Evolutionary conservation across 306 rosid species (phyloP).

Genomic region (Bauhinia variegata): DNA sequence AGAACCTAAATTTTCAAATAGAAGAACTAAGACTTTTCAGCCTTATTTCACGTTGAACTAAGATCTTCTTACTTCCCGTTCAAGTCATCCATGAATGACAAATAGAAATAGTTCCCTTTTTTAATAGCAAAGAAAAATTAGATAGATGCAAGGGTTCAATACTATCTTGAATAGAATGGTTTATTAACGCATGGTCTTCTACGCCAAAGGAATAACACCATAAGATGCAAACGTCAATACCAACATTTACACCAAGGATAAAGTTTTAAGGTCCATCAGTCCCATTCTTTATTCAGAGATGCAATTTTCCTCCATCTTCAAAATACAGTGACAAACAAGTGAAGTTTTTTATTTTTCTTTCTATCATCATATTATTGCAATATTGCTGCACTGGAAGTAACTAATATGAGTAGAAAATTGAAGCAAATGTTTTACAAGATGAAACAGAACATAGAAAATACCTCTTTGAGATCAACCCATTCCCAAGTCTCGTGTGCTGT

Average conservation of each 20-base stretch:
- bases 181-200: neutral
- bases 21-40: neutral
- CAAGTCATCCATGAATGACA: neutral
- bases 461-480: slow-evolving; percentile 98
- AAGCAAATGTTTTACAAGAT: slow-evolving; percentile 4
- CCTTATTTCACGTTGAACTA: no score
- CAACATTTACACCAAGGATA: no score
- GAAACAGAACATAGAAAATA: slow-evolving; percentile 33
- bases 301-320: no score
- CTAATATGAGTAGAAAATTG: neutral
- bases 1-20: neutral
- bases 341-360: slow-evolving; percentile 13
- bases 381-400: neutral
- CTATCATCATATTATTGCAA: slow-evolving; percentile 1
- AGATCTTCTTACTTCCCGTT: neutral
- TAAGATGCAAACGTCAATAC: no score
- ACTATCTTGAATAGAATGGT: neutral
- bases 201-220: neutral
- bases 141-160: no score
- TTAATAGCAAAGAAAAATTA: no score
- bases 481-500: slow-evolving; percentile 86
- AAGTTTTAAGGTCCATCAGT: no score
- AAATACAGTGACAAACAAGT: no score
- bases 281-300: no score
- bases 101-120: neutral